These are phyloP conservation scores for Flaveria bidentis DNA, from an alignment of 129 eudicot species.

Conservation along the genomic window DNA sequence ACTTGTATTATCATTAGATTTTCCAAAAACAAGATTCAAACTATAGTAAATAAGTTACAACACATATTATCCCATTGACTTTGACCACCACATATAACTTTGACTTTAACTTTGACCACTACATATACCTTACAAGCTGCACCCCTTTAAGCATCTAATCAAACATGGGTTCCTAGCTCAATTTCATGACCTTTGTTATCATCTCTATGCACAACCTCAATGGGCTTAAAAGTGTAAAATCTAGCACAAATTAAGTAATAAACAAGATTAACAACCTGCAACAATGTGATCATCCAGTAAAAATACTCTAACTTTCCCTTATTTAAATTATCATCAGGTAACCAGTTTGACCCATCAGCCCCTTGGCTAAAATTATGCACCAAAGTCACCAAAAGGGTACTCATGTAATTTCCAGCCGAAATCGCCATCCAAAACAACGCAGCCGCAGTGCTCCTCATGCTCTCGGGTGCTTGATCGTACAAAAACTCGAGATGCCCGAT, in stretches of 20 bases:
- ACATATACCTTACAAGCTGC: slow-evolving; percentile 16
- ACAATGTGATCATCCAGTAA: slow-evolving; percentile 77
- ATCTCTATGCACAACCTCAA: slow-evolving; percentile 42
- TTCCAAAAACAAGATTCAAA: not conserved
- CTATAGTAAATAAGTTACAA: not conserved
- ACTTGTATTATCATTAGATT: not conserved
- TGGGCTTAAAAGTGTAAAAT: slow-evolving; percentile 69
- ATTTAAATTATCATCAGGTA: slow-evolving; percentile 76
- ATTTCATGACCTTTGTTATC: slow-evolving; percentile 36
- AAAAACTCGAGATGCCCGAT: slow-evolving; percentile 84
- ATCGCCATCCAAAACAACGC: slow-evolving; percentile 84
- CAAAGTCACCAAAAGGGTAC: slow-evolving; percentile 68
- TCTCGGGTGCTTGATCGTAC: slow-evolving; percentile 95
- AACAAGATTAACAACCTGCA: slow-evolving; percentile 61
- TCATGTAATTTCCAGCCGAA: slow-evolving; percentile 71
- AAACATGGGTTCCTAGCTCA: slow-evolving; percentile 48
- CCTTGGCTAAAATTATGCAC: slow-evolving; percentile 65
- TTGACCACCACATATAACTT: slow-evolving; percentile 17
- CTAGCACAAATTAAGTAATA: slow-evolving; percentile 77
- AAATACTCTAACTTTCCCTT: slow-evolving; percentile 76
- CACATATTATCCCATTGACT: not conserved
- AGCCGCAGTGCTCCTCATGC: slow-evolving; percentile 84
- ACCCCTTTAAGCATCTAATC: not conserved
- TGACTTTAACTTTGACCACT: slow-evolving; percentile 23
- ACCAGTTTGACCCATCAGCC: slow-evolving; percentile 72